Percentiles rank a stretch among this genome's conserved stretches.
phyloP scores from a whole-genome alignment of 2,329 filamentous ascomycete species.

The Aspergillus terreus region DNA sequence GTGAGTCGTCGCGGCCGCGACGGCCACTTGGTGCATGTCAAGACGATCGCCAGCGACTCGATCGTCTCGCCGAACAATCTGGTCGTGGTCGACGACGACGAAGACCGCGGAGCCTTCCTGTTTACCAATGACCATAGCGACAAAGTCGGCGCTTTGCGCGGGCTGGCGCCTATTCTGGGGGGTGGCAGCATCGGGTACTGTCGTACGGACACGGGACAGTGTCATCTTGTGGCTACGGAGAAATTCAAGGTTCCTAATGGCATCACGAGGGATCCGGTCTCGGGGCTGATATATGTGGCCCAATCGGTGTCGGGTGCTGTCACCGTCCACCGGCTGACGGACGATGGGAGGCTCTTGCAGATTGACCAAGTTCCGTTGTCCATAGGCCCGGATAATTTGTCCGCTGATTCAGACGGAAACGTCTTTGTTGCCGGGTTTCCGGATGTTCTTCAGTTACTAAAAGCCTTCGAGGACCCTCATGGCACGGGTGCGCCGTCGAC shows the following conservation, averaged over 20 bases:
- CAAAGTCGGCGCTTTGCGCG: not conserved
- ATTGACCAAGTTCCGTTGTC: not conserved
- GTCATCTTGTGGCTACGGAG: not conserved
- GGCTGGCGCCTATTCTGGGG: not conserved
- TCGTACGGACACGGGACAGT: not conserved
- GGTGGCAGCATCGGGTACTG: not conserved
- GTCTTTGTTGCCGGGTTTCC: not conserved
- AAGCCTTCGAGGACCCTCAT: not conserved
- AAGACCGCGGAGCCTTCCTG: not conserved
- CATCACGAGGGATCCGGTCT: not conserved
- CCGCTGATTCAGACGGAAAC: constrained; percentile 1
- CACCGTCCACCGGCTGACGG: not conserved
- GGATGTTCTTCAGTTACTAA: not conserved
- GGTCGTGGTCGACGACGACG: not conserved
- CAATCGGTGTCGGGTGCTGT: not conserved
- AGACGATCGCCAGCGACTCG: constrained; percentile 1
- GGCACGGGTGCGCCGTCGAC: not conserved
- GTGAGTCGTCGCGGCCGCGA: not conserved
- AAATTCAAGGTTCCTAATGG: not conserved
- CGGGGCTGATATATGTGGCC: not conserved
- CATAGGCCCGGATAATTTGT: not conserved
- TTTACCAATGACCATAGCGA: constrained; percentile 4
- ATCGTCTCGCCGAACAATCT: constrained; percentile 7
- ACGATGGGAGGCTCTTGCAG: not conserved
- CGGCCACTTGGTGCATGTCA: not conserved